phyloP scores from a whole-genome alignment of 1,284 basidiomycete genomes.

The Ceratobasidium sp. region DNA sequence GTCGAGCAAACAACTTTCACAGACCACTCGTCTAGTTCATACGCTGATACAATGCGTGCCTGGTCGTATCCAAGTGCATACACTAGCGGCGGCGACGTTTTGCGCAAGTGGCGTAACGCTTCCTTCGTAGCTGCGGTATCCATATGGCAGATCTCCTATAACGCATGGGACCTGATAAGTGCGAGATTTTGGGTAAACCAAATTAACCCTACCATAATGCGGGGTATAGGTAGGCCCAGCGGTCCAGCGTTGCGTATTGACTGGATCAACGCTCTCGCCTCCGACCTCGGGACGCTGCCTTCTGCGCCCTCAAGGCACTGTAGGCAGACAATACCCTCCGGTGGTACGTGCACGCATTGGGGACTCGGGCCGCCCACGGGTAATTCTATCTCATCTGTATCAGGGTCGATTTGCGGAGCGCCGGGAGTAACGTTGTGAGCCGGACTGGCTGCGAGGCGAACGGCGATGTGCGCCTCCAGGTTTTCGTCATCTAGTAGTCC shows the following conservation, averaged over 20 bases:
- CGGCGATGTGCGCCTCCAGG: conserved; percentile 73
- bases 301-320: conserved; percentile 2
- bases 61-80: conserved; percentile 74
- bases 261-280: neutral
- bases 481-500: conserved; percentile 77
- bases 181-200: conserved; percentile 54
- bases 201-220: conserved; percentile 58
- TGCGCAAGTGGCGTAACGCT: neutral
- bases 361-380: conserved; percentile 47
- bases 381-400: neutral
- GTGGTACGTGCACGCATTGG: conserved; percentile 5
- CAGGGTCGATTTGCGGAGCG: neutral
- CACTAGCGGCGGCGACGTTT: conserved; percentile 63
- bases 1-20: conserved; percentile 63
- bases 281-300: neutral
- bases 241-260: conserved; percentile 4
- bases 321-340: neutral
- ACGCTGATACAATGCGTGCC: conserved; percentile 65
- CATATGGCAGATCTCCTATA: neutral
- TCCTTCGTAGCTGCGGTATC: neutral
- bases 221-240: neutral
- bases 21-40: conserved; percentile 70
- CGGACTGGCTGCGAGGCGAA: conserved; percentile 62
- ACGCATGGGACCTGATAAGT: neutral
- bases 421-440: conserved; percentile 52